phyloP scores from a whole-genome alignment of 116 monocot species.

The Thalassia testudinum region DNA sequence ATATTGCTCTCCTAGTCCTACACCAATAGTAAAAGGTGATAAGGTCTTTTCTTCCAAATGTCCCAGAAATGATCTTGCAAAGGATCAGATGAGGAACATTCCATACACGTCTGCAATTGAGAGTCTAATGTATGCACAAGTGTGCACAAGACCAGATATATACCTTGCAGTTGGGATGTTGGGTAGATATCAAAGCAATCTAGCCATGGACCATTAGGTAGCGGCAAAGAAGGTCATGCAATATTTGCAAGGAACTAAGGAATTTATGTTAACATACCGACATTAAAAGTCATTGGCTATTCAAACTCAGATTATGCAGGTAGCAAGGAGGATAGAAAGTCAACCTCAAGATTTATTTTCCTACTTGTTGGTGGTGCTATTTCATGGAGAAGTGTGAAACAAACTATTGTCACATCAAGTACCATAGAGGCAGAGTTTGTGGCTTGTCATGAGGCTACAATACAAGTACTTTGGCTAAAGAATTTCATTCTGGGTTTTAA shows the following conservation, averaged over 20 bases:
- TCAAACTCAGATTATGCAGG: background rate
- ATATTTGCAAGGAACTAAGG: background rate
- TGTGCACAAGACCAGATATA: background rate
- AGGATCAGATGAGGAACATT: slow-evolving; percentile 2
- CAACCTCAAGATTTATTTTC: background rate
- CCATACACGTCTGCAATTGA: background rate
- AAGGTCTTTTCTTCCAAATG: background rate
- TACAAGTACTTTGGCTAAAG: slow-evolving; percentile 1
- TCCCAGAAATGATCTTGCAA: background rate
- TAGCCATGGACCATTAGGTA: background rate
- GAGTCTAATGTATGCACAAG: slow-evolving; percentile 6
- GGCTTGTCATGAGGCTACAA: background rate
- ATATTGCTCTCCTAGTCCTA: background rate
- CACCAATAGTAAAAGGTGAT: background rate
- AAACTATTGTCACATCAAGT: background rate
- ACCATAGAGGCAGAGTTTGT: slow-evolving; percentile 1
- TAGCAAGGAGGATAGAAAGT: background rate
- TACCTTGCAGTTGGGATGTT: background rate
- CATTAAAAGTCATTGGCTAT: background rate
- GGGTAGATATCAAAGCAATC: background rate
- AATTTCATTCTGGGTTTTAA: background rate
- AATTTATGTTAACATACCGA: slow-evolving; percentile 2
- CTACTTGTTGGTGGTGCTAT: slow-evolving; percentile 1
- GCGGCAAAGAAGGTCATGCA: background rate
- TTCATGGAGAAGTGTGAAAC: slow-evolving; percentile 4